These are phyloP conservation scores for Lagenaria siceraria DNA, from an alignment of 306 rosid genomes.

Conservation along the genomic window DNA sequence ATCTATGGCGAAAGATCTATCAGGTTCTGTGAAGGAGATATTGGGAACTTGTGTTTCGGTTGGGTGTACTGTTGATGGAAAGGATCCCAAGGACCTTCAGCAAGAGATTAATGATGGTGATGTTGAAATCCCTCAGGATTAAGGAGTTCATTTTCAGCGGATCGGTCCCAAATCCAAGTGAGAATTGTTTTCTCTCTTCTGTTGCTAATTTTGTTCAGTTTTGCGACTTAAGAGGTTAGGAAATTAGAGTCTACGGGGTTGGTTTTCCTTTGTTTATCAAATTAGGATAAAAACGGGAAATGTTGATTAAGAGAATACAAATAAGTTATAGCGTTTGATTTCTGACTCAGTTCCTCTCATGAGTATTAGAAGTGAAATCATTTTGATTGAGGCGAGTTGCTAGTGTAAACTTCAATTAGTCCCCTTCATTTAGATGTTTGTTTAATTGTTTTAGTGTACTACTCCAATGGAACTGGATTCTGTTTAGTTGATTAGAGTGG, in stretches of 20 bases:
- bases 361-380: neutral
- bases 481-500: too few relatives aligned
- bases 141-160: slow-evolving; percentile 7
- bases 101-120: slow-evolving; percentile 70
- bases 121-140: slow-evolving; percentile 69
- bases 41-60: slow-evolving; percentile 83
- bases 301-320: neutral
- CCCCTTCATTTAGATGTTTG: neutral
- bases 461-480: too few relatives aligned
- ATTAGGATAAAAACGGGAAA: neutral
- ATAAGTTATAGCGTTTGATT: neutral
- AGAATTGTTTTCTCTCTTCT: neutral
- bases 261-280: neutral
- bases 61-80: slow-evolving; percentile 81
- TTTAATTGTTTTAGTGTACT: neutral
- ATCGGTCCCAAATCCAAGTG: neutral
- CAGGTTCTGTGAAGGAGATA: slow-evolving; percentile 69
- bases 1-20: slow-evolving; percentile 79
- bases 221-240: neutral
- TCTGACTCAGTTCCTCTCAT: too few relatives aligned
- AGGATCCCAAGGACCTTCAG: slow-evolving; percentile 81
- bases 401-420: neutral
- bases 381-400: neutral
- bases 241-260: neutral
- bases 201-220: neutral